These are phyloP conservation scores for Leucoagaricus sp. DNA, from an alignment of 1,284 basidiomycete species.

Conservation along the genomic window DNA sequence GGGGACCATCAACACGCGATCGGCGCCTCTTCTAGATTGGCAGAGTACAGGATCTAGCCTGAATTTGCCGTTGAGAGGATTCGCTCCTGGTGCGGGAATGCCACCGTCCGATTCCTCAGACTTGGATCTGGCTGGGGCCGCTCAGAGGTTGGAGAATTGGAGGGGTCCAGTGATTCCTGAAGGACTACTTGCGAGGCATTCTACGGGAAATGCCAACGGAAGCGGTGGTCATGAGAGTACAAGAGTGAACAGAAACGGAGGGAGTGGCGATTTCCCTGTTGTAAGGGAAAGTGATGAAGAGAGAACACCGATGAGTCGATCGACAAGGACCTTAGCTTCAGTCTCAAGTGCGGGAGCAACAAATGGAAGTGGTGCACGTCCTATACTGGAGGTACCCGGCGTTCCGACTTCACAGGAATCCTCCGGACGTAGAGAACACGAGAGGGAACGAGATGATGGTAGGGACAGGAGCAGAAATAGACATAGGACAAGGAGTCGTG, in stretches of 20 bases:
- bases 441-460: conserved; percentile 5
- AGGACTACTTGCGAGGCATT: background rate
- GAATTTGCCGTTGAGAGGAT: conserved; percentile 1
- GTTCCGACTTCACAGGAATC: background rate
- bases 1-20: conserved; percentile 9
- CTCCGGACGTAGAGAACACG: background rate
- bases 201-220: background rate
- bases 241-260: background rate
- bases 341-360: background rate
- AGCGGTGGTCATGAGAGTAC: background rate
- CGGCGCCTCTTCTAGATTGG: conserved; percentile 1
- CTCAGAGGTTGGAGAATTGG: conserved; percentile 1
- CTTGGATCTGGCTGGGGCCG: background rate
- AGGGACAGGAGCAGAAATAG: background rate
- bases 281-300: conserved; percentile 16
- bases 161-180: conserved; percentile 1
- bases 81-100: background rate
- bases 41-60: conserved; percentile 6
- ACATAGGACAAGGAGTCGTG: background rate
- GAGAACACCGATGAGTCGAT: conserved; percentile 13
- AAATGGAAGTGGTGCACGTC: conserved; percentile 1
- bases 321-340: conserved; percentile 1
- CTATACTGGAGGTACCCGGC: background rate
- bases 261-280: conserved; percentile 5
- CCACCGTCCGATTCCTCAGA: background rate